phyloP scores from a whole-genome alignment of 805 yeast genomes.

The Candida gorgasii region DNA sequence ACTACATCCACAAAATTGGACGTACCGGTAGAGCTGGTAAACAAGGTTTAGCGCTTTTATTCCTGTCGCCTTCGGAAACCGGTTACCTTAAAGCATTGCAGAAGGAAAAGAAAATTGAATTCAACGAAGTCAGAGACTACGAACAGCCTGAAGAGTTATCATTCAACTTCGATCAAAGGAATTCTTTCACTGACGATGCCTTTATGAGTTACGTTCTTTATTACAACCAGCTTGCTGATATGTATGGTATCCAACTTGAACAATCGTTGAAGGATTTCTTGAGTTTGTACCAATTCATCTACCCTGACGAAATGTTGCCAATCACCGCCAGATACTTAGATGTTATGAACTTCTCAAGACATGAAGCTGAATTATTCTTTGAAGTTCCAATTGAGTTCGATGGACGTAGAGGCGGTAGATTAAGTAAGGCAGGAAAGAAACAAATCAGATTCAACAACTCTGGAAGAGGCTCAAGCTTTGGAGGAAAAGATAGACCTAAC shows the following conservation, averaged over 20 bases:
- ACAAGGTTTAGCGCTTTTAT: slow-evolving; percentile 68
- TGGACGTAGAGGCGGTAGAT: slow-evolving; percentile 3
- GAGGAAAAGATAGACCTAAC: slow-evolving; percentile 8
- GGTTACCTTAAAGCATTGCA: slow-evolving; percentile 53
- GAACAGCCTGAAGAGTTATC: slow-evolving; percentile 37
- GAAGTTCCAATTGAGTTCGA: slow-evolving; percentile 13
- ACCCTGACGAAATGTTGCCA: slow-evolving; percentile 12
- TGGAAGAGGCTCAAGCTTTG: too few relatives aligned
- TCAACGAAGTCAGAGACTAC: slow-evolving; percentile 45
- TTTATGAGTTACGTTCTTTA: slow-evolving; percentile 19
- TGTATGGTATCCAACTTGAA: slow-evolving; percentile 18
- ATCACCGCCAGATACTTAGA: slow-evolving; percentile 3
- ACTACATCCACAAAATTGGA: slow-evolving; percentile 90
- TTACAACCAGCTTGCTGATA: slow-evolving; percentile 25
- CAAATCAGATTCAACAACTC: slow-evolving; percentile 14
- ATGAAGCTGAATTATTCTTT: slow-evolving; percentile 12
- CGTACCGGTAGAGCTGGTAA: slow-evolving; percentile 94
- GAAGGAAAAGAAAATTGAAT: slow-evolving; percentile 53
- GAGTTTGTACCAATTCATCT: slow-evolving; percentile 8
- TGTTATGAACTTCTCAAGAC: slow-evolving; percentile 11
- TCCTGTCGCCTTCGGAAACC: slow-evolving; percentile 56
- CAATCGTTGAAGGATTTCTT: slow-evolving; percentile 7
- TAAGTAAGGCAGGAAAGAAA: slow-evolving; percentile 5
- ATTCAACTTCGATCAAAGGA: slow-evolving; percentile 13
- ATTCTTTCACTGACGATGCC: slow-evolving; percentile 13